phyloP scores from a whole-genome alignment of 441 rosid genomes.

The Cnidoscolus chayamansa region DNA sequence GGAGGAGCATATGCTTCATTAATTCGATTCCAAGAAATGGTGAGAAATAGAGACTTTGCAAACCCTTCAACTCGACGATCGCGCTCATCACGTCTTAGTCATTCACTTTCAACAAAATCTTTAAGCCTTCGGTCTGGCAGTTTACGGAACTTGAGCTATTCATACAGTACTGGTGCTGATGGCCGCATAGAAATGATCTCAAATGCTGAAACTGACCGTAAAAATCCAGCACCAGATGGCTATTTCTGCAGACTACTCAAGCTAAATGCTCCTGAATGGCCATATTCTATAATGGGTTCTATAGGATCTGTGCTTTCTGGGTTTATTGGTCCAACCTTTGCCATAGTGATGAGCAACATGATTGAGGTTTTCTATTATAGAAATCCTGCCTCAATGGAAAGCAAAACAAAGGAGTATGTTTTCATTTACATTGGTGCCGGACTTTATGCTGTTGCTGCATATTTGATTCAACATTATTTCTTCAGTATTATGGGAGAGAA shows the following conservation, averaged over 20 bases:
- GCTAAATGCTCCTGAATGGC: constrained; percentile 98
- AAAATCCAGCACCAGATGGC: constrained; percentile 77
- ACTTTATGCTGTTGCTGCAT: constrained; percentile 85
- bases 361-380: constrained; percentile 95
- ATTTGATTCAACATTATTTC: constrained; percentile 97
- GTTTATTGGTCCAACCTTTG: constrained; percentile 92
- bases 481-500: constrained; percentile 99
- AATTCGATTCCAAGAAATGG: constrained; percentile 94
- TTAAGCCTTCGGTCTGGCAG: constrained; percentile 96
- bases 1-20: constrained; percentile 83
- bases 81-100: constrained; percentile 87
- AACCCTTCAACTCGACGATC: constrained; percentile 84
- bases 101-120: constrained; percentile 89
- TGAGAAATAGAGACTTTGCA: constrained; percentile 73
- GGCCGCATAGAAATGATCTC: constrained; percentile 97
- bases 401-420: constrained; percentile 90
- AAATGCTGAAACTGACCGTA: constrained; percentile 92
- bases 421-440: constrained; percentile 96
- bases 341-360: constrained; percentile 96
- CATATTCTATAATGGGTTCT: constrained; percentile 96
- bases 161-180: constrained; percentile 95
- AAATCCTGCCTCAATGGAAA: constrained; percentile 84
- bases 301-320: constrained; percentile 93
- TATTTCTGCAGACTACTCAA: constrained; percentile 91
- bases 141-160: constrained; percentile 88